Conservation (phyloP, 2,329 filamentous ascomycete species). For the Penicillium polonicum region DNA sequence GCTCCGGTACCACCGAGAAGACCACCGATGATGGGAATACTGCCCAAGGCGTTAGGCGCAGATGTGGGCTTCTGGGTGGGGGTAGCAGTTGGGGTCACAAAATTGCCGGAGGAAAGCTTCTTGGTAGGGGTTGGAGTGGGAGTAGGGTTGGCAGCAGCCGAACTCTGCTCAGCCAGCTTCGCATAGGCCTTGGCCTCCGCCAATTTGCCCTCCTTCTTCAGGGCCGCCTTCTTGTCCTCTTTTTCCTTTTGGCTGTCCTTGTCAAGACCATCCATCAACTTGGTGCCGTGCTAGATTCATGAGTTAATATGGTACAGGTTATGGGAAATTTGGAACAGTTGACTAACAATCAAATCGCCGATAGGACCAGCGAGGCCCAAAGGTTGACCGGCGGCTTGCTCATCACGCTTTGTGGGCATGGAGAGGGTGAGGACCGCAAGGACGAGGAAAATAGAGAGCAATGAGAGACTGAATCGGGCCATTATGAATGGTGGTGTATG, state of each 20-base stretch:
- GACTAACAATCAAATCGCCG: slow-evolving; percentile 20
- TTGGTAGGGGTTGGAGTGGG: slow-evolving; percentile 6
- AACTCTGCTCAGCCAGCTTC: slow-evolving; percentile 5
- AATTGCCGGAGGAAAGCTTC: slow-evolving; percentile 22
- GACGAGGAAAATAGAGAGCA: slow-evolving; percentile 31
- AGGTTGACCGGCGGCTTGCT: neutral
- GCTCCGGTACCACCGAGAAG: slow-evolving; percentile 20
- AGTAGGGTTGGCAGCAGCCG: slow-evolving; percentile 4
- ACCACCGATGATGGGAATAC: slow-evolving; percentile 27
- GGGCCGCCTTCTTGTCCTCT: slow-evolving; percentile 7
- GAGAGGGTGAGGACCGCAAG: slow-evolving; percentile 33
- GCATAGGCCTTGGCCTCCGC: slow-evolving; percentile 3
- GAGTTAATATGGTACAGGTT: neutral
- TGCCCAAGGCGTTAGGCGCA: slow-evolving; percentile 20
- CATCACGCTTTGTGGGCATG: slow-evolving; percentile 27
- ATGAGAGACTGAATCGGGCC: slow-evolving; percentile 33
- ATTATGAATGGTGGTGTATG: slow-evolving; percentile 22
- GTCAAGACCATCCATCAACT: slow-evolving; percentile 20
- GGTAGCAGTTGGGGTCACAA: slow-evolving; percentile 21
- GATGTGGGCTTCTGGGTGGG: slow-evolving; percentile 14
- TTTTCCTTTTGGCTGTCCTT: slow-evolving; percentile 2
- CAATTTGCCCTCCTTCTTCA: slow-evolving; percentile 9
- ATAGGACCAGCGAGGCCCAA: slow-evolving; percentile 14
- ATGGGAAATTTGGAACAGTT: neutral
- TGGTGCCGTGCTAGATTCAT: slow-evolving; percentile 13